phyloP scores from a whole-genome alignment of 805 yeast species.

The Alloascoidea africana region DNA sequence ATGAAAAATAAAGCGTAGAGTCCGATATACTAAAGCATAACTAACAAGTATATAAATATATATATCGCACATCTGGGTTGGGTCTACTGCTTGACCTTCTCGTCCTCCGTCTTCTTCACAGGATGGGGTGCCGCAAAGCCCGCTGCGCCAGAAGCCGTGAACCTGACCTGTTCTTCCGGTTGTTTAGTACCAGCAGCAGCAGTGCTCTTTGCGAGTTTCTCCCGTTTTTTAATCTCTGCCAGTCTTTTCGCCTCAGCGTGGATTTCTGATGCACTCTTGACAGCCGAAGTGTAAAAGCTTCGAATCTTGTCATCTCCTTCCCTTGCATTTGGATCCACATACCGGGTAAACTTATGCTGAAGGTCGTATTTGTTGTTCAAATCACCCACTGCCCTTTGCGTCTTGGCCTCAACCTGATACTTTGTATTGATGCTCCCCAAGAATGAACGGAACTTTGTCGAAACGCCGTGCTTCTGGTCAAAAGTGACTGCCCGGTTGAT shows the following conservation, averaged over 20 bases:
- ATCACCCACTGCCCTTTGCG: constrained; percentile 15
- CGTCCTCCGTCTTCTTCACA: too few relatives aligned
- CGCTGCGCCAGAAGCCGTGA: constrained; percentile 3
- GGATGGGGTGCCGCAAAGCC: background rate
- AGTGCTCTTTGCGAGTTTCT: constrained; percentile 4
- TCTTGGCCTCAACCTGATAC: constrained; percentile 44
- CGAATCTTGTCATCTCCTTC: constrained; percentile 41
- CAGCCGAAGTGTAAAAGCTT: constrained; percentile 39
- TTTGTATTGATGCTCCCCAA: constrained; percentile 38
- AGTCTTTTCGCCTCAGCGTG: constrained; percentile 64
- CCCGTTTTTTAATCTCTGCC: constrained; percentile 38
- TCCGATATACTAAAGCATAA: too few relatives aligned
- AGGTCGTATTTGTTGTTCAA: constrained; percentile 17
- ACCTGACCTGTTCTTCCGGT: constrained; percentile 2
- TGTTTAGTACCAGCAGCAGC: constrained; percentile 3
- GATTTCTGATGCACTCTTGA: constrained; percentile 43
- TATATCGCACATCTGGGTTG: too few relatives aligned
- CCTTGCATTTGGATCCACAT: constrained; percentile 14
- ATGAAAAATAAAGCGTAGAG: too few relatives aligned
- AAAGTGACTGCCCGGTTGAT: constrained; percentile 44
- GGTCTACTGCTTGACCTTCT: too few relatives aligned
- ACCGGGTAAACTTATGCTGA: constrained; percentile 11
- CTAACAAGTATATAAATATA: too few relatives aligned
- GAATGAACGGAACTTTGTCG: constrained; percentile 40
- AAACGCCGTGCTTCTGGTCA: constrained; percentile 50